Percentiles rank a stretch among this genome's conserved stretches.
phyloP scores from a whole-genome alignment of 2,329 filamentous ascomycete genomes.

The Beauveria varroae region DNA sequence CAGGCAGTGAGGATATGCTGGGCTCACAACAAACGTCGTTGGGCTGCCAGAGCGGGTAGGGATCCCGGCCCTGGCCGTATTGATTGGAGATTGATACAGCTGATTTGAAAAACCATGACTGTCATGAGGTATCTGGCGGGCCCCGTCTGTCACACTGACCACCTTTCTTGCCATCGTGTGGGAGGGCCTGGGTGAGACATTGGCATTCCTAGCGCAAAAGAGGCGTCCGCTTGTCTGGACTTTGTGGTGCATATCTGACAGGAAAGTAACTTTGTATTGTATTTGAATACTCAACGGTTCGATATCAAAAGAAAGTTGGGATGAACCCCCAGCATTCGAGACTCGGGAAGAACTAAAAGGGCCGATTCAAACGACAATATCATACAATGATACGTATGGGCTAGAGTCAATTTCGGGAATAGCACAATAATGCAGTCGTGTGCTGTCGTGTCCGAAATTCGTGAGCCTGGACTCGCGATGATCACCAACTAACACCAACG shows the following conservation, averaged over 20 bases:
- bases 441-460: neutral
- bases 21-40: neutral
- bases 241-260: slow-evolving; percentile 8
- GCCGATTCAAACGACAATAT: too few species aligned
- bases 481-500: neutral
- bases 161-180: neutral
- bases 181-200: slow-evolving; percentile 11
- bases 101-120: neutral
- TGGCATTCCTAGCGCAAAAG: slow-evolving; percentile 9
- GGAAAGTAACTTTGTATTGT: slow-evolving; percentile 11
- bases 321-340: neutral
- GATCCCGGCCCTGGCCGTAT: neutral
- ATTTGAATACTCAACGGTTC: neutral
- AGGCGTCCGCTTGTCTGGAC: neutral
- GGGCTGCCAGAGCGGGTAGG: neutral
- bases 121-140: slow-evolving; percentile 5
- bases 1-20: neutral
- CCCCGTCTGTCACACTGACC: slow-evolving; percentile 7
- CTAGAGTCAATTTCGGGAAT: neutral
- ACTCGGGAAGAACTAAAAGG: too few species aligned
- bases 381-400: too few species aligned
- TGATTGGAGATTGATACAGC: neutral
- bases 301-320: neutral
- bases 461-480: neutral
- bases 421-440: neutral